Percentiles rank a stretch among this genome's conserved stretches.
Conservation (phyloP, 2,329 filamentous ascomycete species). For the Diaporthe velutina region DNA sequence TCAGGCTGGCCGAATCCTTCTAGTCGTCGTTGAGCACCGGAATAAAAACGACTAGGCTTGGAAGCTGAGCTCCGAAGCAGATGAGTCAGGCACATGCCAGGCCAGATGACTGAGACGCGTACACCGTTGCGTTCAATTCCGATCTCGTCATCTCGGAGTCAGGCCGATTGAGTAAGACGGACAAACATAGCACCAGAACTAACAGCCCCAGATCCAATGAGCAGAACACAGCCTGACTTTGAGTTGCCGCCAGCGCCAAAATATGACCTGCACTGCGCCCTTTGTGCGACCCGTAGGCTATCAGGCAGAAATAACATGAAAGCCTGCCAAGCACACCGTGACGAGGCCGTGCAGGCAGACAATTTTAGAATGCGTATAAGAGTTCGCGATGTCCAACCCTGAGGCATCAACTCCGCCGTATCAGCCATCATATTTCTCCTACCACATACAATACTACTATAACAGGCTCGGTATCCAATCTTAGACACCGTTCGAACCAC, state of each 20-base stretch:
- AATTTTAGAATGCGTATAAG: not conserved
- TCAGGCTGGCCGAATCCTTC: conserved; percentile 14
- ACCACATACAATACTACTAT: not conserved
- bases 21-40: not conserved
- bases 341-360: conserved; percentile 14
- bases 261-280: not conserved
- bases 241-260: too few relatives aligned
- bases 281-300: not conserved
- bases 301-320: conserved; percentile 14
- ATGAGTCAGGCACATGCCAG: not conserved
- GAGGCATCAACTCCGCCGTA: conserved; percentile 18
- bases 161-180: conserved; percentile 21
- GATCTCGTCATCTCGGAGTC: conserved; percentile 16
- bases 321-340: conserved; percentile 7
- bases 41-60: not conserved
- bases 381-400: not conserved
- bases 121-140: not conserved
- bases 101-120: conserved; percentile 8
- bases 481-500: not conserved
- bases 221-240: not conserved
- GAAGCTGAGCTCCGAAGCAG: conserved; percentile 1
- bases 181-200: conserved; percentile 27
- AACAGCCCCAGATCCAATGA: not conserved
- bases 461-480: not conserved
- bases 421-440: not conserved